Evolutionary conservation across 148 eudicot genomes (phyloP), one percentile per base, ranked within the genome.

Genomic region (Nepenthes mirabilis): DNA sequence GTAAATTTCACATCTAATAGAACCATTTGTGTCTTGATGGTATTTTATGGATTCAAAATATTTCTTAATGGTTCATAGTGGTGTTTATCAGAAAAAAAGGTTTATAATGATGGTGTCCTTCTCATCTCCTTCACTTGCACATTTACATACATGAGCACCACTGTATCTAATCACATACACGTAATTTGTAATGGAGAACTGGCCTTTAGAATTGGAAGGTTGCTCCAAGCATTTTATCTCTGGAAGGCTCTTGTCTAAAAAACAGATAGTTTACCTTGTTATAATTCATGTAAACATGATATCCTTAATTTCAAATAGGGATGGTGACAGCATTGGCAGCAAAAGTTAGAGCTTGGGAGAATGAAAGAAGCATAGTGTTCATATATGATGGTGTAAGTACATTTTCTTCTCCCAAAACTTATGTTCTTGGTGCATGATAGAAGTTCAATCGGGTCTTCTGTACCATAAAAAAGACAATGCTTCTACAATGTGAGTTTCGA

Each of bases 371-470:
- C 59, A 60, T 65, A 10, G 84, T 79, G 52, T 94, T 94, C 69
- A 68, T 69, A 63, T 94, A 86, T 71, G 97, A 94, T 78, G 99
- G 91, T 57, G 99, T 94, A 78, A 77, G 95, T 77, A 59, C 11
- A 63, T 64, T 57, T 9, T 14, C 10, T 49, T 10, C 52, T 49
- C 2, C 13, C 6, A 2, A 49, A 1, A 49, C 13, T 49, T 5
- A 6, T 49, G 52, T 49, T 49, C 68, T 52, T 57, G 5, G 58
- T 23, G 58, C 23, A 8, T 32, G 52, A 14, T 34, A 8, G 47
- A 52, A 14, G 34, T 14, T 52, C 23, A 23, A 23, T 14, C 48
- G 48, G 8, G 11, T 11, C 11, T 36, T 52, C 2, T 33, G 9
- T 13, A 23, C 9, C 37, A 32, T 23, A 10, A 52, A 9, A 13